Percentiles rank a stretch among this genome's conserved stretches.
phyloP scores from a whole-genome alignment of 257 asterid species.

The Striga asiatica region DNA sequence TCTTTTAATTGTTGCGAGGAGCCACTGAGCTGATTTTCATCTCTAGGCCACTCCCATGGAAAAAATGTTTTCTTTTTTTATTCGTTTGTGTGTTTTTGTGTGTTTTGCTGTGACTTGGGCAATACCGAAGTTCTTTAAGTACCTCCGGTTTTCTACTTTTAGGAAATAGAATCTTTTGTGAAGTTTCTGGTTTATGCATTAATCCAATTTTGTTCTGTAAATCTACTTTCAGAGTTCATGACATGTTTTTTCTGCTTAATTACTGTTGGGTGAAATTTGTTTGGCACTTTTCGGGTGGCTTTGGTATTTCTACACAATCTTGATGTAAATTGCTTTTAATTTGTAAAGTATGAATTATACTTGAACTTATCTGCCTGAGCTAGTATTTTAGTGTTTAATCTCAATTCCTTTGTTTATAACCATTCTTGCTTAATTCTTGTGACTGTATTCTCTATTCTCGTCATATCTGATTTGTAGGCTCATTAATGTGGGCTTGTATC shows the following conservation, averaged over 20 bases:
- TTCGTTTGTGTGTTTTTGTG: no score
- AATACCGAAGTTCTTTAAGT: not conserved
- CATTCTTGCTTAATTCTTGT: not conserved
- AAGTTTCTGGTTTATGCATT: not conserved
- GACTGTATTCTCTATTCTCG: not conserved
- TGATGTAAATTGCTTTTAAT: not conserved
- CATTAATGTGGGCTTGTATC: not conserved
- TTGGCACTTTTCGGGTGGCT: not conserved
- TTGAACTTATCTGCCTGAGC: not conserved
- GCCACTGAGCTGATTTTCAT: not conserved
- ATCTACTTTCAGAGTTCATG: not conserved
- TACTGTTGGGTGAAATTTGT: not conserved
- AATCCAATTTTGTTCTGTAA: not conserved
- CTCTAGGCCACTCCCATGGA: not conserved
- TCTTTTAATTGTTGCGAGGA: not conserved
- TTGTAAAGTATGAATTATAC: no score
- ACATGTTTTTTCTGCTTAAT: constrained; percentile 1
- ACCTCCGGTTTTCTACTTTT: not conserved
- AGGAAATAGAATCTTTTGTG: not conserved
- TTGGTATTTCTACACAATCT: not conserved
- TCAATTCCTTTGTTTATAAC: not conserved
- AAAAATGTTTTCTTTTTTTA: no score
- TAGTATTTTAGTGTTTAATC: not conserved
- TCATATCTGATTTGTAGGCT: not conserved
- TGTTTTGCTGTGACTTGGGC: not conserved